phyloP scores from a whole-genome alignment of 345 rosid species.

The Hevea brasiliensis region DNA sequence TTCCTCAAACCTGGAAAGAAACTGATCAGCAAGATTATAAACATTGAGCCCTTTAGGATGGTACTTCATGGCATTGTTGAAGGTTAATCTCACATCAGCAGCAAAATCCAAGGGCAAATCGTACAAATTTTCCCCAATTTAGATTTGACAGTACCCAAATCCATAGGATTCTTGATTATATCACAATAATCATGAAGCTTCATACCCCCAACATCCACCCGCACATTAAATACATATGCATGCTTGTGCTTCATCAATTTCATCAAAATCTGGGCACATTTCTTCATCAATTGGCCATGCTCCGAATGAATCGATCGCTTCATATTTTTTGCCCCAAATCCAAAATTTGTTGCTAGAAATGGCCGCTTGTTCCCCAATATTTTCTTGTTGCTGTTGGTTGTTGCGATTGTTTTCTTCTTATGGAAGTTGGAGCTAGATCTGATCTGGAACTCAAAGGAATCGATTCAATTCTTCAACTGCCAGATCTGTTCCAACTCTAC shows the following conservation, averaged over 20 bases:
- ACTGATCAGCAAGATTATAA: slow-evolving; percentile 55
- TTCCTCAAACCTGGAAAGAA: slow-evolving; percentile 47
- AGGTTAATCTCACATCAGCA: slow-evolving; percentile 67
- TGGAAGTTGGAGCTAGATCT: slow-evolving; percentile 45
- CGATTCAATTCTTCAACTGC: slow-evolving; percentile 50
- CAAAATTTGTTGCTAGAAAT: slow-evolving; percentile 16
- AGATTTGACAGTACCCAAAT: too few relatives aligned
- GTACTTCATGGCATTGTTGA: slow-evolving; percentile 69
- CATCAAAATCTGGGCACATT: slow-evolving; percentile 55
- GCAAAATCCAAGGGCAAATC: slow-evolving; percentile 60
- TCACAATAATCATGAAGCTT: slow-evolving; percentile 61
- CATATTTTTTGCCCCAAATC: slow-evolving; percentile 19
- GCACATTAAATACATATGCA: slow-evolving; percentile 59
- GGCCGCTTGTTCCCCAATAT: slow-evolving; percentile 51
- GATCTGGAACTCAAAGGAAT: slow-evolving; percentile 39
- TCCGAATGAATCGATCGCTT: slow-evolving; percentile 40
- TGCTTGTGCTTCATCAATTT: too few relatives aligned
- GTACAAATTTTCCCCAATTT: slow-evolving; percentile 49
- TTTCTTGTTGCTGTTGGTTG: slow-evolving; percentile 31
- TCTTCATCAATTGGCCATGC: slow-evolving; percentile 44
- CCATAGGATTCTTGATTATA: slow-evolving; percentile 74
- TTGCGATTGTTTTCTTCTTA: slow-evolving; percentile 16
- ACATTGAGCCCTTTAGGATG: slow-evolving; percentile 76
- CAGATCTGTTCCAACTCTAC: slow-evolving; percentile 74
- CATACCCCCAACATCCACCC: slow-evolving; percentile 60